Percentiles rank a stretch among this genome's conserved stretches.
phyloP scores from a whole-genome alignment of 2,329 filamentous ascomycete genomes.

The Coleophoma crateriformis region DNA sequence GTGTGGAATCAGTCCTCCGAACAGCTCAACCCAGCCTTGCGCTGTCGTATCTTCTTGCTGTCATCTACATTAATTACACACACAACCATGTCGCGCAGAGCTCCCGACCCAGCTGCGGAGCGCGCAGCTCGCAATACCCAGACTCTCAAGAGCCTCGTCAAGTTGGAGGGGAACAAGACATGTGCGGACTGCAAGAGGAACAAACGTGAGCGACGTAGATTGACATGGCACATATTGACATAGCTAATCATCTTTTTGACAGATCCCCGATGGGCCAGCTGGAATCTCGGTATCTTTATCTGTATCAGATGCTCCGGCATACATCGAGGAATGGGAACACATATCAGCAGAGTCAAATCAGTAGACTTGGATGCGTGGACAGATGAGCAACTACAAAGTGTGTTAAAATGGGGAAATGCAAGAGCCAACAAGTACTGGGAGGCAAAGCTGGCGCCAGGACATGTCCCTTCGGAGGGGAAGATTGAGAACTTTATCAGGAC shows the following conservation, averaged over 20 bases:
- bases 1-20: too few species aligned
- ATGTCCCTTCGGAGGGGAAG: conserved; percentile 92
- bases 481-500: conserved; percentile 99
- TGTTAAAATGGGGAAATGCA: conserved; percentile 92
- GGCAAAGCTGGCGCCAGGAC: conserved; percentile 82
- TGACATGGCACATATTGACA: too few species aligned
- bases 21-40: too few species aligned
- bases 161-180: conserved; percentile 91
- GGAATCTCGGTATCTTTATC: conserved; percentile 95
- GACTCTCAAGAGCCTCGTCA: conserved; percentile 91
- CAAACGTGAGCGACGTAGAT: conserved; percentile 63
- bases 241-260: conserved; percentile 3
- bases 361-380: conserved; percentile 98
- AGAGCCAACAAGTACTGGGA: conserved; percentile 99
- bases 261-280: conserved; percentile 98
- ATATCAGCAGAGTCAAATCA: conserved; percentile 96
- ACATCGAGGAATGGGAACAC: conserved; percentile 96
- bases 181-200: conserved; percentile 99
- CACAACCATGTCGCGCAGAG: conserved; percentile 68
- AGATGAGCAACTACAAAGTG: conserved; percentile 91
- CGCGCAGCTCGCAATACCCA: conserved; percentile 88
- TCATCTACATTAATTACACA: background rate
- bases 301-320: conserved; percentile 99
- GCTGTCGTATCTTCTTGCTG: too few species aligned
- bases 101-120: conserved; percentile 73